Base-by-base conservation (phyloP, 306 rosid genomes). In the Casuarina cunninghamiana region DNA sequence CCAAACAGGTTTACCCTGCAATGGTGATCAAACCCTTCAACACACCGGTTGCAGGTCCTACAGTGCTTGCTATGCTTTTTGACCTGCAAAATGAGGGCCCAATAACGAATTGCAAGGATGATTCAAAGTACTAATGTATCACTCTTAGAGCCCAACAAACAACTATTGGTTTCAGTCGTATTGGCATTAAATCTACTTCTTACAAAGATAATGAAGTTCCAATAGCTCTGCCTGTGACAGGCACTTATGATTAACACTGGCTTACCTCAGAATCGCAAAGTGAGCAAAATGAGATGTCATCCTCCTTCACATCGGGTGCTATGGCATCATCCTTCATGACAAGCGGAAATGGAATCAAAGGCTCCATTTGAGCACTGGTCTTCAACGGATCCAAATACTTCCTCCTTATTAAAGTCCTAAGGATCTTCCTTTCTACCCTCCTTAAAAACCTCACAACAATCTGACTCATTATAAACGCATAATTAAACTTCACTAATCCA, bases 11-110 rank as follows among this genome's bases (percentile, higher is more conserved):
- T 79, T 46, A 95, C 97, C 91, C 97, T 87, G 88, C 99, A 95
- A 83, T 95, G 97, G 82, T 93, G 99, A 86, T 95, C 99, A 55
- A 95, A 93, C 44, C 97, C 97, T 83, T 95, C 97, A 53, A 93
- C 99, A 6, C 99, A 95, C 2, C 97, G 93, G 84, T 95, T 92
- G 84, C 98, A 95, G 62, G 97, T 90, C 74, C 97, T 89, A 81
- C 99, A 95, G 74, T 95, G 99, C 83, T 95, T 95, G 80, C 99
- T 90, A 53, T 81, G 89, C 75, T 82, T 95, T 61, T 87, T 90
- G 82, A 94, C 98, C 96, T 93, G 85, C 71, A 74, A 69, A 55
- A 68, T 21, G 57, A 0, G 32, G 65, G 19, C 43, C 21, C 26
- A n/a, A 21, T 50, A 69, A 42, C 45, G 57, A 66, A 32, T 11